phyloP scores from a whole-genome alignment of 2,329 filamentous ascomycete species.

The Stylonectria norvegica region DNA sequence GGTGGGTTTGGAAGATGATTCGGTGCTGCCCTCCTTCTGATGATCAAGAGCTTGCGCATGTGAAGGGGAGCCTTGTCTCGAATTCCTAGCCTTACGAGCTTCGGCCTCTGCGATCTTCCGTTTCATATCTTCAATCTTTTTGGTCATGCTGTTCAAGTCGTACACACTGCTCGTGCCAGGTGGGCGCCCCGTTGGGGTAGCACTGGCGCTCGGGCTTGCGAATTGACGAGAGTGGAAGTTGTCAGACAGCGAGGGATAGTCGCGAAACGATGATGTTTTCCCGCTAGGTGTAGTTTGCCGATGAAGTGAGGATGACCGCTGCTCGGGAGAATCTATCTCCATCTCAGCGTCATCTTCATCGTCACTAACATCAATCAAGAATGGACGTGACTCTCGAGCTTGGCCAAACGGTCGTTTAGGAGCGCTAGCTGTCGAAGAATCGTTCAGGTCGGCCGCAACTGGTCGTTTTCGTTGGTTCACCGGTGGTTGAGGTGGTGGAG shows the following conservation, averaged over 20 bases:
- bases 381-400: constrained; percentile 53
- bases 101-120: constrained; percentile 57
- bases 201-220: constrained; percentile 38
- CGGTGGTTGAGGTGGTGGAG: constrained; percentile 19
- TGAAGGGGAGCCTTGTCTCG: constrained; percentile 31
- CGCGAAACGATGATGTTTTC: constrained; percentile 38
- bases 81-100: constrained; percentile 45
- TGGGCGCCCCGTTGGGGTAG: constrained; percentile 37
- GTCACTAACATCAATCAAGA: constrained; percentile 85
- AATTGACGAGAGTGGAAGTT: constrained; percentile 37
- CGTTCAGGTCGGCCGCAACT: constrained; percentile 68
- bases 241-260: constrained; percentile 44
- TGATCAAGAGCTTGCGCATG: constrained; percentile 23
- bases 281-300: constrained; percentile 31
- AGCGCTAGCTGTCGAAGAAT: constrained; percentile 40
- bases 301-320: constrained; percentile 36
- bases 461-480: constrained; percentile 36
- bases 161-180: constrained; percentile 35
- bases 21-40: constrained; percentile 26
- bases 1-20: constrained; percentile 5
- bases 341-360: constrained; percentile 63
- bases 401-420: constrained; percentile 63
- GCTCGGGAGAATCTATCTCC: constrained; percentile 58
- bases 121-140: constrained; percentile 60
- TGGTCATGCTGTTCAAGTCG: constrained; percentile 50